phyloP scores from a whole-genome alignment of 148 eudicot genomes.

The Pharnaceum exiguum region DNA sequence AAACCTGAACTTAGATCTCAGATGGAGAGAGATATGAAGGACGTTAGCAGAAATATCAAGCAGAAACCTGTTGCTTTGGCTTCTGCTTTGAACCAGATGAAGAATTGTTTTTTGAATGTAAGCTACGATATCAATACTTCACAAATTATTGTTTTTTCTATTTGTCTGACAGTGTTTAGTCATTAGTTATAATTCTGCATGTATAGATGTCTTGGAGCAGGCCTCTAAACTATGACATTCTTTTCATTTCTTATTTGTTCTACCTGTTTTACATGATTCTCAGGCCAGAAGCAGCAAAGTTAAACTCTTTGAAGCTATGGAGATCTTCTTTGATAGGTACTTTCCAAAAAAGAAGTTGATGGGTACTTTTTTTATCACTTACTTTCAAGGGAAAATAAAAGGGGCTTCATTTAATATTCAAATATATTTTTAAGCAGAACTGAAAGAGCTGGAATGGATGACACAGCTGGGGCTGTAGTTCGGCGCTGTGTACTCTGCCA shows the following conservation, averaged over 20 bases:
- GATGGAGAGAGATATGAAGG: slow-evolving; percentile 96
- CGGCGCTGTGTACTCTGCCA: slow-evolving; percentile 71
- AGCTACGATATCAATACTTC: slow-evolving; percentile 16
- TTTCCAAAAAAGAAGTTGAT: slow-evolving; percentile 4
- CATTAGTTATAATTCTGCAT: neutral
- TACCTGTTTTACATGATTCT: slow-evolving; percentile 9
- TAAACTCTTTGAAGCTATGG: slow-evolving; percentile 89
- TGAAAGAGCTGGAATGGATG: slow-evolving; percentile 48
- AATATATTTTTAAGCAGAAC: slow-evolving; percentile 38
- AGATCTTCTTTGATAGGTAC: slow-evolving; percentile 80
- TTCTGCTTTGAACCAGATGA: slow-evolving; percentile 78
- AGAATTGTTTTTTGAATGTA: slow-evolving; percentile 84
- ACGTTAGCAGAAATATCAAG: slow-evolving; percentile 73
- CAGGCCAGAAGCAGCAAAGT: slow-evolving; percentile 81
- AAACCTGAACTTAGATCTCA: slow-evolving; percentile 88
- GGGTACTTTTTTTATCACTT: too few relatives aligned
- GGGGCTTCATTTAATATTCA: too few relatives aligned
- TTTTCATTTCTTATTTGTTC: neutral
- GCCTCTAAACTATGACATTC: neutral
- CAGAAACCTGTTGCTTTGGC: slow-evolving; percentile 69
- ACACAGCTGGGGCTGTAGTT: slow-evolving; percentile 50
- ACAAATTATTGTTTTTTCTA: neutral
- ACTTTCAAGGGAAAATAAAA: too few relatives aligned
- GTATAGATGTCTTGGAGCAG: neutral
- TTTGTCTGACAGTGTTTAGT: neutral